phyloP scores from a whole-genome alignment of 208 protist genomes.

The Crithidia bombi region DNA sequence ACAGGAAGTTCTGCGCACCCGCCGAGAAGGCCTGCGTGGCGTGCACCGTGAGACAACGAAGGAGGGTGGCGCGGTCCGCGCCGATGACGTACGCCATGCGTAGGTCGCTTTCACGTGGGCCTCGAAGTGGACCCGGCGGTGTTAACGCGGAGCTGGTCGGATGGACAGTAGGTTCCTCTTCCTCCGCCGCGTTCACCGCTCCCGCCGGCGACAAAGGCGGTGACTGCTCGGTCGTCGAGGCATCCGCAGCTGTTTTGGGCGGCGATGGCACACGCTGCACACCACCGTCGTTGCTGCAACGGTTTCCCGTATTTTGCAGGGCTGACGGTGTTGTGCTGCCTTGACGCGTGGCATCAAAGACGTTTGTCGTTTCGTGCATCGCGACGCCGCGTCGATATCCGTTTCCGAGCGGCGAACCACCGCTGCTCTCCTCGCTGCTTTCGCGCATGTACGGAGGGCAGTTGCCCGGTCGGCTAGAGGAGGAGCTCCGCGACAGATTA shows the following conservation, averaged over 20 bases:
- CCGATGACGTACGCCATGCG: slow-evolving; percentile 61
- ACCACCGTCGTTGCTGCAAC: not conserved
- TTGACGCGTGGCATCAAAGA: not conserved
- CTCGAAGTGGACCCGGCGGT: not conserved
- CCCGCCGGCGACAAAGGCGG: not conserved
- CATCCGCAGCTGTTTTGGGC: not conserved
- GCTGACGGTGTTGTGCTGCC: not conserved
- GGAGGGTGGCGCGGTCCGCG: slow-evolving; percentile 53
- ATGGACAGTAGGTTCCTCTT: too few species aligned
- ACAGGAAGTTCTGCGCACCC: slow-evolving; percentile 44
- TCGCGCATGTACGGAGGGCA: not conserved
- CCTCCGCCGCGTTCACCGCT: not conserved
- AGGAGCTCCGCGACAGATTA: not conserved
- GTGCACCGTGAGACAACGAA: slow-evolving; percentile 52
- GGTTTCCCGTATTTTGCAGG: not conserved
- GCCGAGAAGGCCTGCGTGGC: slow-evolving; percentile 54
- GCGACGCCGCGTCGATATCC: not conserved
- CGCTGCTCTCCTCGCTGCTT: not conserved
- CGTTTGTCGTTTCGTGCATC: not conserved
- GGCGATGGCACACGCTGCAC: not conserved
- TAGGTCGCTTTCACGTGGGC: slow-evolving; percentile 28
- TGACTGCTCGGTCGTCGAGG: not conserved
- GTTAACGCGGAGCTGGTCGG: not conserved
- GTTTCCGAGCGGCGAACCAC: not conserved
- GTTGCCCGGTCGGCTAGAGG: not conserved